These are phyloP conservation scores for Lasiodiplodia gonubiensis DNA, from an alignment of 2,329 filamentous ascomycete species.

Conservation along the genomic window DNA sequence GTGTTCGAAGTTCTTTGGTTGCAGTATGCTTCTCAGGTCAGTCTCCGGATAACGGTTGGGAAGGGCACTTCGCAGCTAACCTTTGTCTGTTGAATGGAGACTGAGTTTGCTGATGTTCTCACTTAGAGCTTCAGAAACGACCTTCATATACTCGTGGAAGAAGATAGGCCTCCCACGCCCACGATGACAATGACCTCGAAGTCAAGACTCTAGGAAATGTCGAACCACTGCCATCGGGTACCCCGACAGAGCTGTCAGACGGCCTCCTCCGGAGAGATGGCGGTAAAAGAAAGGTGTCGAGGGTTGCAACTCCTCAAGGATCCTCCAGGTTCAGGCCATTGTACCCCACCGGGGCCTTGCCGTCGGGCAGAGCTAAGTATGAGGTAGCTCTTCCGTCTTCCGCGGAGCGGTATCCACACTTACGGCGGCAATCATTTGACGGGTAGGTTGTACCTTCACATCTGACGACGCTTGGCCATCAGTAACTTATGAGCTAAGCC, in stretches of 20 bases:
- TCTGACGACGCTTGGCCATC: neutral
- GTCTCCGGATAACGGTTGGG: neutral
- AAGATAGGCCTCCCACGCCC: neutral
- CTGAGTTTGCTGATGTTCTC: neutral
- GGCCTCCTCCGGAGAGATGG: neutral
- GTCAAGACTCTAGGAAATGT: neutral
- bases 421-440: neutral
- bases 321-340: neutral
- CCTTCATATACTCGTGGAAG: conserved; percentile 8
- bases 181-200: neutral
- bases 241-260: conserved; percentile 9
- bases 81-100: neutral
- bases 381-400: neutral
- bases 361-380: neutral
- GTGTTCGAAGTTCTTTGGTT: neutral
- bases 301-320: neutral
- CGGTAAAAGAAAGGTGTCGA: conserved; percentile 5
- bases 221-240: conserved; percentile 7
- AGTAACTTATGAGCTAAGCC: conserved; percentile 19
- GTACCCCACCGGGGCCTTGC: neutral
- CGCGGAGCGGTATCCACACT: neutral
- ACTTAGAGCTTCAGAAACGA: neutral
- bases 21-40: neutral
- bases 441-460: neutral
- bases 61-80: neutral